A percentile compares a stretch with the other conserved stretches of the same genome.
Conservation (phyloP, 106 monocot genomes). For the Dendrobium catenatum region DNA sequence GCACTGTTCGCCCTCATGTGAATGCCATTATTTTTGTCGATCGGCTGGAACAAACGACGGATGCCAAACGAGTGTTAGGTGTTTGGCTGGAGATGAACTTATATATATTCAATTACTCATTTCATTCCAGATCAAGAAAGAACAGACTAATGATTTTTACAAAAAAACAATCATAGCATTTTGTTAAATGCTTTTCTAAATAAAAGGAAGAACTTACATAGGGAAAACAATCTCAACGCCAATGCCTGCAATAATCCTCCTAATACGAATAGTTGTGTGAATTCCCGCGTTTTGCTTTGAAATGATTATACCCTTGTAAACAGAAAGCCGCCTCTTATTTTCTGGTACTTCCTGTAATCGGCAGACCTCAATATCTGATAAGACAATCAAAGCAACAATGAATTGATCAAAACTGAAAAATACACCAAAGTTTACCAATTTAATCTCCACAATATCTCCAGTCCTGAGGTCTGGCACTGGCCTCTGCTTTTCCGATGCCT, state of each 20-base stretch:
- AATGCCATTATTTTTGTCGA: too few relatives aligned
- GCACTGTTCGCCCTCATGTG: too few relatives aligned
- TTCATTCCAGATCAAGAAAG: not conserved
- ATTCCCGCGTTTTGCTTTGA: slow-evolving; percentile 88
- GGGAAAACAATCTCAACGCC: slow-evolving; percentile 96
- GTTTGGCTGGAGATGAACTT: too few relatives aligned
- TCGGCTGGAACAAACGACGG: too few relatives aligned
- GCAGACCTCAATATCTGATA: not conserved
- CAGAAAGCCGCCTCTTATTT: slow-evolving; percentile 60
- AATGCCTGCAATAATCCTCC: slow-evolving; percentile 84
- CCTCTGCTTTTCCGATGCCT: slow-evolving; percentile 46
- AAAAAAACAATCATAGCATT: not conserved
- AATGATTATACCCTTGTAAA: slow-evolving; percentile 91
- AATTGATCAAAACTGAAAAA: not conserved
- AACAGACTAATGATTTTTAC: not conserved
- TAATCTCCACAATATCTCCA: slow-evolving; percentile 68
- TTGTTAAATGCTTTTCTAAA: not conserved
- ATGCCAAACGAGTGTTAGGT: too few relatives aligned
- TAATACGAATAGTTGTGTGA: slow-evolving; percentile 88
- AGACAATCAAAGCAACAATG: not conserved
- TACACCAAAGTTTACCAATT: slow-evolving; percentile 26
- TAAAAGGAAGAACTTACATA: slow-evolving; percentile 48
- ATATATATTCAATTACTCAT: not conserved
- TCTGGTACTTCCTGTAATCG: slow-evolving; percentile 69
- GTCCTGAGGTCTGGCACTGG: slow-evolving; percentile 66